Evolutionary conservation across 176 grass and related monocot genomes (phyloP), one percentile per base, ranked within the genome.

Genomic region (Aegilops longissima): DNA sequence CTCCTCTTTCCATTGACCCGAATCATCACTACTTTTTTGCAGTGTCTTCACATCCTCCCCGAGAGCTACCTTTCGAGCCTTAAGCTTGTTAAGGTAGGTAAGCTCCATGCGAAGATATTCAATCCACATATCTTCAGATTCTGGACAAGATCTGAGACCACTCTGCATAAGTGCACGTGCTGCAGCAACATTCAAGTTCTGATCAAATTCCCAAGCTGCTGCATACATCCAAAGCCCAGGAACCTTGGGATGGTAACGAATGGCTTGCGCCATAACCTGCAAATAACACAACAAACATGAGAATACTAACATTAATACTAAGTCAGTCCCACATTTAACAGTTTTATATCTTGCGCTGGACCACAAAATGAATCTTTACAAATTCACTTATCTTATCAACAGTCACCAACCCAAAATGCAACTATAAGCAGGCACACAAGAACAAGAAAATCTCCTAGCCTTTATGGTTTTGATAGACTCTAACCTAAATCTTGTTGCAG

Each of bases 151-250:
- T 84, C 96, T 94, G 61, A 98, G 92, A 81, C 93, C 94, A 29
- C 86, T 95, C 61, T 96, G 96, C 96, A 98, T 98, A 12, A 98
- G 86, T 45, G 94, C 92, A 86, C 96, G 92, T 82, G 94, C 96
- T 31, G 96, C 93, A 12, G 87, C 82, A 11, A 94, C 96, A 80
- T 98, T 98, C 40, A 98, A 85, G 89, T 98, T 98, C 71, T 94
- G 92, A 47, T 98, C 94, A n/a, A 98, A 98, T 88, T 98, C 96
- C 93, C 93, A 98, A 35, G 96, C 90, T 63, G 96, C 93, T 2
- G 96, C 93, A 77, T 98, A 98, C 23, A 98, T 96, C 97, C 97
- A 99, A 87, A 99, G 97, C 14, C 97, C 97, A 29, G 97, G 97
- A 82, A 82, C 64, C 64, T 82, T 82, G 17, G 42, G 94, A 74